Evolutionary conservation across 1,139 yeast genomes (phyloP), one percentile per base, ranked within the genome.

Genomic region (Geotrichum candidum): DNA sequence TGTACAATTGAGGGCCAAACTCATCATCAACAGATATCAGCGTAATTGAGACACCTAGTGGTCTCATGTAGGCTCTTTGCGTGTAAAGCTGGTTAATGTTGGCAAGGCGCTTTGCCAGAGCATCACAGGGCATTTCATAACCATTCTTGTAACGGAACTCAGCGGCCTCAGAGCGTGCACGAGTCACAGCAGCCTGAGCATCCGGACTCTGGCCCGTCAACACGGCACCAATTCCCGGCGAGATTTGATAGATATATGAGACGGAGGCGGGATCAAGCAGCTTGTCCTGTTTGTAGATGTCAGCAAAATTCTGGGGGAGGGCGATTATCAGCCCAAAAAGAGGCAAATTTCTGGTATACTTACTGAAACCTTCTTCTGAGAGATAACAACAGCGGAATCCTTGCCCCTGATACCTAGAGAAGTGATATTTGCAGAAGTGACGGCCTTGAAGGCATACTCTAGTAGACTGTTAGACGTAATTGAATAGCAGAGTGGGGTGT

Each of bases 1-100:
- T 94, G 79, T 83, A 90, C 66, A 94, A 81, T 70, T 86, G 85
- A n/a, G 99, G 97, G 0, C 98, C 99, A 65, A 79, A 76, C 73
- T 87, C 94, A 71, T 89, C 96, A 74, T 92, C 98, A 63, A 88
- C 86, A 57, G 95, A 86, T 65, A 92, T 83, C 71, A 94, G 88
- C 27, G 97, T 91, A 71, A 91, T 82, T 35, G 96, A 90, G 62
- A 91, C 97, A 51, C 97, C 97, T 67, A 92, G 80, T 33, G 99
- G 99, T 76, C 99, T 85, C 98, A 94, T 94, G 76, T 94, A 94
- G n/a, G 99, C 99, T 73, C 98, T 83, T 77, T 94, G 99, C 54
- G 99, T 94, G 76, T 91, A 94, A 67, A 94, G 84, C 79, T 94
- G 99, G 57, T 96, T 88, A 70, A 91, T 78, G 73, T 94, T 94